A percentile compares a stretch with the other conserved stretches of the same genome.
phyloP scores from a whole-genome alignment of 805 yeast genomes.

The Myxozyma udenii region DNA sequence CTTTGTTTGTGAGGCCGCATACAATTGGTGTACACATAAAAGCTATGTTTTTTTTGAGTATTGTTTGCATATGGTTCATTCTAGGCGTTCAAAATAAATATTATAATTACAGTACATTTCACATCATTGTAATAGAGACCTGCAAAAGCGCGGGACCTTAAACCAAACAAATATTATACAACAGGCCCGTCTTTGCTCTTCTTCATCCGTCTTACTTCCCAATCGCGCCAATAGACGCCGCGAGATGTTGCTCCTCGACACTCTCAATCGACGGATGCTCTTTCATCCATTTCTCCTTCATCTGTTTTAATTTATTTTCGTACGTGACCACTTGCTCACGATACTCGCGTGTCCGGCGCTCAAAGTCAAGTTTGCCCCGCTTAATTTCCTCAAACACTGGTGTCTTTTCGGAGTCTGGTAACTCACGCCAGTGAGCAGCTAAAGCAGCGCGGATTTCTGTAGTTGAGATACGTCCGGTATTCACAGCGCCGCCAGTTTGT shows the following conservation, averaged over 20 bases:
- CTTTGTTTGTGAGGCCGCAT: no score
- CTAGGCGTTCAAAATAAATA: no score
- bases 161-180: no score
- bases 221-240: slow-evolving; percentile 6
- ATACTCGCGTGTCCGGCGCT: slow-evolving; percentile 16
- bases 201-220: no score
- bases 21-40: no score
- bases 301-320: slow-evolving; percentile 41
- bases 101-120: no score
- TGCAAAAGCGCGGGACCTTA: no score
- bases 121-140: no score
- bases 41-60: no score
- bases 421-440: slow-evolving; percentile 43
- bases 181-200: no score
- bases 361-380: slow-evolving; percentile 27
- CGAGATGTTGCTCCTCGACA: slow-evolving; percentile 32
- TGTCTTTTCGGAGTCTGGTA: slow-evolving; percentile 39
- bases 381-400: slow-evolving; percentile 32
- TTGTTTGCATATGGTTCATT: no score
- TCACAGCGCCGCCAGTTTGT: slow-evolving; percentile 35
- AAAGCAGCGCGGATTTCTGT: slow-evolving; percentile 43
- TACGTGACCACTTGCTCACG: slow-evolving; percentile 34
- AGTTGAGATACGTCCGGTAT: slow-evolving; percentile 38
- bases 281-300: slow-evolving; percentile 41
- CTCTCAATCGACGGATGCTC: slow-evolving; percentile 38